Evolutionary conservation across 202 grass and related monocot genomes (phyloP).

Genomic region (Setaria viridis): DNA sequence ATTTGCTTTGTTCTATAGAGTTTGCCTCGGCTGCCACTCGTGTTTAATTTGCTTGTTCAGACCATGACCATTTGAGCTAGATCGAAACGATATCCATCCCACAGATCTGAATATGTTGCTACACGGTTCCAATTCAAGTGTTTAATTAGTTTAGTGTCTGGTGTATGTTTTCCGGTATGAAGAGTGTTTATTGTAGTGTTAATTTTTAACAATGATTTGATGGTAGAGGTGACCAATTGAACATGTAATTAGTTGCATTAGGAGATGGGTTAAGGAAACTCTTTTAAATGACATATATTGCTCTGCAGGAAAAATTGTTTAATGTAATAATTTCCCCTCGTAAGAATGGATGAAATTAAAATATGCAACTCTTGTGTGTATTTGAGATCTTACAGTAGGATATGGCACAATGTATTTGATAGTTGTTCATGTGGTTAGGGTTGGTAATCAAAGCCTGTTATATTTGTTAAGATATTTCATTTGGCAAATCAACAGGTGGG

Average conservation of each 20-base stretch:
- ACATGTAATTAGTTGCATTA: background rate
- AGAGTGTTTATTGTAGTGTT: background rate
- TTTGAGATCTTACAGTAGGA: background rate
- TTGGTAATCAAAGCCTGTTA: background rate
- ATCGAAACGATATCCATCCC: no score
- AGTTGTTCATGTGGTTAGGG: background rate
- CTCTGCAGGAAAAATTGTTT: background rate
- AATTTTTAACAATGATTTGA: background rate
- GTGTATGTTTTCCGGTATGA: background rate
- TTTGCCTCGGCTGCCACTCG: background rate
- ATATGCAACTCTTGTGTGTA: no score
- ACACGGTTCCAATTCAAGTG: background rate
- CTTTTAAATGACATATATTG: background rate
- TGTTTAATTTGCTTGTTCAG: background rate
- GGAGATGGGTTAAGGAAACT: background rate
- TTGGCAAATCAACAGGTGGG: background rate
- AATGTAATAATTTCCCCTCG: background rate
- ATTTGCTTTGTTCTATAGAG: background rate
- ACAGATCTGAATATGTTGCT: background rate
- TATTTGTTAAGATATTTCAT: background rate
- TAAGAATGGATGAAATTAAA: background rate
- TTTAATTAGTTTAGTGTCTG: no score
- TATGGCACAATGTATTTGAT: background rate
- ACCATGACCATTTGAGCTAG: no score
- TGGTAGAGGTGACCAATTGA: background rate